These are phyloP conservation scores for Trichoderma semiorbis DNA, from an alignment of 2,329 filamentous ascomycete genomes.

Conservation along the genomic window DNA sequence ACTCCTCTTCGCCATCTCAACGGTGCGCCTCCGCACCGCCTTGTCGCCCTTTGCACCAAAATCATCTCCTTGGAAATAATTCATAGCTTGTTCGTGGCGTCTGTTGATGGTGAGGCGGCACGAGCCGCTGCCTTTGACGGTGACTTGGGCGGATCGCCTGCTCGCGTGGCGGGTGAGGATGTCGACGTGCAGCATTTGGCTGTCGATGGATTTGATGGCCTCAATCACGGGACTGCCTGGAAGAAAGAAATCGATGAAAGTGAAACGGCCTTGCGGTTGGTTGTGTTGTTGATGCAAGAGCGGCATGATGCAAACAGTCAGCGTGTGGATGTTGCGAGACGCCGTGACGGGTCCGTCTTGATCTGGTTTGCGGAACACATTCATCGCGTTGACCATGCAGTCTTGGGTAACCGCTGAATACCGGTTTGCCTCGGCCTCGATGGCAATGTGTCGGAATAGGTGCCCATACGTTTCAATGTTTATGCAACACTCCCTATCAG, in stretches of 20 bases:
- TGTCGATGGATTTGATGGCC: slow-evolving; percentile 33
- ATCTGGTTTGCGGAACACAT: slow-evolving; percentile 31
- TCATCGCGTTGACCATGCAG: slow-evolving; percentile 37
- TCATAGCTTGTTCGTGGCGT: slow-evolving; percentile 1
- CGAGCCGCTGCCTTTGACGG: background rate
- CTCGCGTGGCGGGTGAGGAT: slow-evolving; percentile 27
- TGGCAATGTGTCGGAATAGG: slow-evolving; percentile 39
- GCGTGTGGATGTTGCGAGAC: slow-evolving; percentile 35
- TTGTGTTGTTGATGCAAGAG: slow-evolving; percentile 13
- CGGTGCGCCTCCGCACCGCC: slow-evolving; percentile 18
- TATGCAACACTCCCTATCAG: slow-evolving; percentile 23
- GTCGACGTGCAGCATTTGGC: slow-evolving; percentile 36
- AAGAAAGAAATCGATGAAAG: slow-evolving; percentile 38
- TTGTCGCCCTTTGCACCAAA: slow-evolving; percentile 3
- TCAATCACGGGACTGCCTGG: slow-evolving; percentile 27
- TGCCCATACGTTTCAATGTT: slow-evolving; percentile 35
- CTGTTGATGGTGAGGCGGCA: slow-evolving; percentile 22
- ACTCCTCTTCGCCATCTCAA: background rate
- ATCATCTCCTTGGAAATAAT: background rate
- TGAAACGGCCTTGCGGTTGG: slow-evolving; percentile 25
- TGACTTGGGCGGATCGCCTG: background rate
- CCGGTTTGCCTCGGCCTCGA: slow-evolving; percentile 44
- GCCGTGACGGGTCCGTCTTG: slow-evolving; percentile 9
- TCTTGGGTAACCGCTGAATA: slow-evolving; percentile 24
- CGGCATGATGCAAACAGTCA: slow-evolving; percentile 42